These are phyloP conservation scores for Hyaloperonospora arabidopsidis DNA, from an alignment of 352 stramenopile species.

Conservation along the genomic window DNA sequence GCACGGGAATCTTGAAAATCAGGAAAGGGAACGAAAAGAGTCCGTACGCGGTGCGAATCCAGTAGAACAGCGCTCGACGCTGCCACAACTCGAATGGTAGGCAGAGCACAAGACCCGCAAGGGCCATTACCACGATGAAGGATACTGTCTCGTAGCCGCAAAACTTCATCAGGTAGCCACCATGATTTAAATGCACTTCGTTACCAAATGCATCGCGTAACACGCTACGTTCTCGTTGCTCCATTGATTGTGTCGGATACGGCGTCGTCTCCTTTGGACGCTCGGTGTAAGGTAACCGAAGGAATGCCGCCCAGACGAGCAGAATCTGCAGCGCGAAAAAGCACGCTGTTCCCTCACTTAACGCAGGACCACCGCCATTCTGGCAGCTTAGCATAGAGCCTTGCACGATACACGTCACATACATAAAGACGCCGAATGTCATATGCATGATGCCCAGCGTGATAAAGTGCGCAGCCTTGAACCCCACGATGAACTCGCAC, in stretches of 20 bases:
- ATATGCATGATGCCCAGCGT: constrained; percentile 74
- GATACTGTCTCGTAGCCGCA: constrained; percentile 80
- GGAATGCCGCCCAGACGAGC: constrained; percentile 80
- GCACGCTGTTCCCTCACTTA: constrained; percentile 62
- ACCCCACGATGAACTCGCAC: constrained; percentile 89
- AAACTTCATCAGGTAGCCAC: constrained; percentile 82
- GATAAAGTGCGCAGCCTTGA: constrained; percentile 88
- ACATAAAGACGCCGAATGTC: constrained; percentile 51
- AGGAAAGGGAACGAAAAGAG: constrained; percentile 84
- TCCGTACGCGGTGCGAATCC: constrained; percentile 79
- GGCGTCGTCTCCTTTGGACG: constrained; percentile 46
- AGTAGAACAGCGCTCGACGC: constrained; percentile 78
- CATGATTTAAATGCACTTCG: constrained; percentile 64
- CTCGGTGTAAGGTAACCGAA: constrained; percentile 73
- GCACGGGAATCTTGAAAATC: constrained; percentile 80
- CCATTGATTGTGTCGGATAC: constrained; percentile 48
- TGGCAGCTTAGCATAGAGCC: constrained; percentile 57
- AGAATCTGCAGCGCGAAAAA: constrained; percentile 83
- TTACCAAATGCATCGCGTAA: constrained; percentile 82
- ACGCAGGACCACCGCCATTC: constrained; percentile 42
- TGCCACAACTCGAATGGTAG: constrained; percentile 72
- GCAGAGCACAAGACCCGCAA: constrained; percentile 54
- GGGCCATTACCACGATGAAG: constrained; percentile 61
- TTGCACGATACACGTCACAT: constrained; percentile 62
- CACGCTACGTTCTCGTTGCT: constrained; percentile 31